phyloP scores from a whole-genome alignment of 768 basidiomycete species.

The Suillus weaverae region DNA sequence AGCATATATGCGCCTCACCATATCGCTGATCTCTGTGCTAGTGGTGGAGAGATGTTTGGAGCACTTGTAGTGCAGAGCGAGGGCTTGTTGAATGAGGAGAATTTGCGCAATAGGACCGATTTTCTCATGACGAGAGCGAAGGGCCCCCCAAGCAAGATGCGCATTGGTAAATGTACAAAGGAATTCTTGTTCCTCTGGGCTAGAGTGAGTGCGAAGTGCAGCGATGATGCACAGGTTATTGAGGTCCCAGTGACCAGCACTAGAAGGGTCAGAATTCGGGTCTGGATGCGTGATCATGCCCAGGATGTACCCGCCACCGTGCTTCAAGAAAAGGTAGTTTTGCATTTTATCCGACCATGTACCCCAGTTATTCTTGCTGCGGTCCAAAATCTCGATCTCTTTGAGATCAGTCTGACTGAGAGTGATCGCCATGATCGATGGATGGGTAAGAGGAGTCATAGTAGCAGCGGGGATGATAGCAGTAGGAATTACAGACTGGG shows the following conservation, averaged over 20 bases:
- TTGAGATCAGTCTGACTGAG: too few species aligned
- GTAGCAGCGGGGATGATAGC: too few species aligned
- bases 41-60: constrained; percentile 5
- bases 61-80: constrained; percentile 9
- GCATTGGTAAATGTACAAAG: constrained; percentile 1
- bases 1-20: constrained; percentile 18
- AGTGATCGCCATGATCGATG: too few species aligned
- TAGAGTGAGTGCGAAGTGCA: not conserved
- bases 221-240: constrained; percentile 12
- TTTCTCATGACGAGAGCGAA: constrained; percentile 18
- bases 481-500: too few species aligned
- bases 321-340: not conserved
- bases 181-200: not conserved
- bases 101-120: constrained; percentile 17
- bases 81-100: not conserved
- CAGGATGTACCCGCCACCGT: constrained; percentile 1
- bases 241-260: constrained; percentile 4
- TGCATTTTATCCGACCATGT: not conserved
- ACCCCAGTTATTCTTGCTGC: constrained; percentile 3
- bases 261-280: not conserved
- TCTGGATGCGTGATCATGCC: not conserved
- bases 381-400: not conserved
- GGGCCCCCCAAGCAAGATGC: constrained; percentile 9
- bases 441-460: too few species aligned
- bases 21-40: constrained; percentile 7